A percentile compares a stretch with the other conserved stretches of the same genome.
Evolutionary conservation across 495 filamentous ascomycete species (phyloP).

Genomic region (Parathielavia hyrcaniae): DNA sequence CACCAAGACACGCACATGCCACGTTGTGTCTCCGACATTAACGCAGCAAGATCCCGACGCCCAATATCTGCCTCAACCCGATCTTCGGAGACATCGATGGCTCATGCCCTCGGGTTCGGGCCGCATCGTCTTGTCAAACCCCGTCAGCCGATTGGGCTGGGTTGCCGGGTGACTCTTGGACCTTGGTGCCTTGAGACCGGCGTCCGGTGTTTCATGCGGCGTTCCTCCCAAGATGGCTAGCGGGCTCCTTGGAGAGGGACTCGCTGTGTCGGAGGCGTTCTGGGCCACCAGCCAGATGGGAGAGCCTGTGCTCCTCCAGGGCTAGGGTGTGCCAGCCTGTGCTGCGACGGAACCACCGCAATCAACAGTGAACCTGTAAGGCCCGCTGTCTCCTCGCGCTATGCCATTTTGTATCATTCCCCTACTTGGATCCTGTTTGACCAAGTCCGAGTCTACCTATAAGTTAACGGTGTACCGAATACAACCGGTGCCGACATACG

Average conservation of each 20-base stretch:
- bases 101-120: slow-evolving; percentile 2
- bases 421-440: background rate
- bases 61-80: background rate
- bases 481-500: background rate
- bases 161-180: background rate
- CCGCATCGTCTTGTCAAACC: slow-evolving; percentile 1
- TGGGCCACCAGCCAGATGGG: too few relatives aligned
- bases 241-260: too few relatives aligned
- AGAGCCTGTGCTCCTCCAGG: background rate
- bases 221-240: background rate
- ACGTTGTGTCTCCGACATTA: slow-evolving; percentile 5
- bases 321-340: background rate
- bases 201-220: background rate
- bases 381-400: background rate
- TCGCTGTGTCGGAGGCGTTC: too few relatives aligned
- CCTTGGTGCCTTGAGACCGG: background rate
- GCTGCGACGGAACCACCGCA: background rate
- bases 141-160: slow-evolving; percentile 1
- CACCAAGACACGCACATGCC: background rate
- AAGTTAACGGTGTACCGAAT: too few relatives aligned
- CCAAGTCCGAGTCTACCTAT: too few relatives aligned
- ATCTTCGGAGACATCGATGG: too few relatives aligned
- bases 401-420: background rate
- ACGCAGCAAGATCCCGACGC: slow-evolving; percentile 1
- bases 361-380: background rate